A percentile compares a stretch with the other conserved stretches of the same genome.
phyloP scores from a whole-genome alignment of 2,329 filamentous ascomycete genomes.

The Colletotrichum liaoningense region DNA sequence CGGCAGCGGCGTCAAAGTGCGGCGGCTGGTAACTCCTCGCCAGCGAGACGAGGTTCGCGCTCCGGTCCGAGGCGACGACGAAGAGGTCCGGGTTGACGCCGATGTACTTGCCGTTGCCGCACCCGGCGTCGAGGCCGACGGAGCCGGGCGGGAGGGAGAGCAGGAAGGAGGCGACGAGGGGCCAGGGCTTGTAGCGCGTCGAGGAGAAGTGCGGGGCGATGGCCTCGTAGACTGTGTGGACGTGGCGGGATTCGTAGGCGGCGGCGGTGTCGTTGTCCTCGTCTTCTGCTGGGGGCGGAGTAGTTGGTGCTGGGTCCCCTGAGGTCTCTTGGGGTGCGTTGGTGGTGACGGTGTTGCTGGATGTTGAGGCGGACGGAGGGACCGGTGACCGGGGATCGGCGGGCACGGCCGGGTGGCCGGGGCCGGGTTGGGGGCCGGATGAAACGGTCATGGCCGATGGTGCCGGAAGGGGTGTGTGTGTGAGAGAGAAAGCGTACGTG shows the following conservation, averaged over 20 bases:
- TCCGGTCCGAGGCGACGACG: slow-evolving; percentile 88
- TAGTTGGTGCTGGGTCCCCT: neutral
- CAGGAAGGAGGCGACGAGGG: slow-evolving; percentile 86
- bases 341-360: neutral
- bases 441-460: slow-evolving; percentile 6
- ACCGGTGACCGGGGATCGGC: slow-evolving; percentile 22
- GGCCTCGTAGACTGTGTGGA: slow-evolving; percentile 91
- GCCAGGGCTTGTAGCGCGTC: slow-evolving; percentile 89
- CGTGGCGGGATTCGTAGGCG: slow-evolving; percentile 85
- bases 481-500: neutral
- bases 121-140: slow-evolving; percentile 90
- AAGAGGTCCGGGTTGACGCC: slow-evolving; percentile 81
- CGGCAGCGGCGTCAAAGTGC: slow-evolving; percentile 13
- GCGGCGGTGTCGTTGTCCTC: slow-evolving; percentile 48
- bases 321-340: no score
- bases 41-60: slow-evolving; percentile 64
- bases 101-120: slow-evolving; percentile 97
- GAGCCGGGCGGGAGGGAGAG: slow-evolving; percentile 73
- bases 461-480: neutral
- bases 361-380: neutral
- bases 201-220: slow-evolving; percentile 88
- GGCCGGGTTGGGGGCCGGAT: slow-evolving; percentile 27
- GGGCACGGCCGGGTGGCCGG: slow-evolving; percentile 18
- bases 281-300: neutral
- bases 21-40: slow-evolving; percentile 48